Evolutionary conservation across 106 monocot genomes (phyloP).

Genomic region (Amphibolis antarctica): DNA sequence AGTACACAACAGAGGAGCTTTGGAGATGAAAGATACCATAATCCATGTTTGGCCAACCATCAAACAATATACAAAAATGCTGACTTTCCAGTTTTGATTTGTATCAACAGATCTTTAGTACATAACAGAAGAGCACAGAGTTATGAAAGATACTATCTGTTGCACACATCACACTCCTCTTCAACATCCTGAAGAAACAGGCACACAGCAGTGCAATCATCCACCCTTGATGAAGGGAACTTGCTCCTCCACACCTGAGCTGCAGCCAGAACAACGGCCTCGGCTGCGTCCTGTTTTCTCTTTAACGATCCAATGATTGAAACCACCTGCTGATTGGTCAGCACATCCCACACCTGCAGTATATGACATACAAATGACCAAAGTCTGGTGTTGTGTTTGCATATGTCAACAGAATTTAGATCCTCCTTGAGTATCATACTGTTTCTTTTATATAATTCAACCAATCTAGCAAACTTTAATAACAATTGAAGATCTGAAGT

Average conservation of each 20-base stretch:
- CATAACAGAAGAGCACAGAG: neutral
- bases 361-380: no score
- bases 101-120: no score
- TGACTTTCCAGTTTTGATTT: no score
- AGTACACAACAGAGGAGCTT: no score
- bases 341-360: conserved; percentile 74
- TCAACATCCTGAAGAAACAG: conserved; percentile 45
- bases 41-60: no score
- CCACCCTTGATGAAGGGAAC: conserved; percentile 50
- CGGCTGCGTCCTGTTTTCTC: conserved; percentile 48
- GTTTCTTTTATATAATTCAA: neutral
- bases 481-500: neutral
- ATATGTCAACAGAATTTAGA: neutral
- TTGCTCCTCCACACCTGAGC: conserved; percentile 44
- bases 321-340: conserved; percentile 58
- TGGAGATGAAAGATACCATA: no score
- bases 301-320: conserved; percentile 27
- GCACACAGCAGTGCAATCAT: conserved; percentile 81
- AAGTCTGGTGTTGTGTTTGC: neutral
- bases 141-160: neutral
- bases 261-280: conserved; percentile 51
- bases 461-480: neutral
- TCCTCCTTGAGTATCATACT: neutral
- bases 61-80: no score
- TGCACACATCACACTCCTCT: neutral